Evolutionary conservation across 441 rosid genomes (phyloP), one percentile per base, ranked within the genome.

Genomic region (Biscutella laevigata): DNA sequence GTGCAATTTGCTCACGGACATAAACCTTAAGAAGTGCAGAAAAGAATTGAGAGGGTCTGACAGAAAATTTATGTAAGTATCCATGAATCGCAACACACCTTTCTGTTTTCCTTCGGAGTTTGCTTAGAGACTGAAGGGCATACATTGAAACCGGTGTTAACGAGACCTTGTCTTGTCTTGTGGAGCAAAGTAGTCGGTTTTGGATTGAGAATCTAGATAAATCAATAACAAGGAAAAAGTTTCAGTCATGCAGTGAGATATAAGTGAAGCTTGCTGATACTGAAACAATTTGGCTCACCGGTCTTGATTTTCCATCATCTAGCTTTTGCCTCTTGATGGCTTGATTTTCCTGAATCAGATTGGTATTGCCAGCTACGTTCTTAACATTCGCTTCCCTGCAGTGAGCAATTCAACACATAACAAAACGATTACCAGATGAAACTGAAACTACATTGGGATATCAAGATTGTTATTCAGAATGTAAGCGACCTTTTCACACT

Each of bases 281-380:
- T 21, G 19, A 24, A 57, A 35, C 15, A 29, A 30, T 27, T 36
- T 34, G 26, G 25, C 30, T 61, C 59, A 92, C 99, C 88, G 81
- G 88, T 86, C 95, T 86, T 21, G 95, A 73, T 56, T 44, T 78
- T 59, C 97, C 99, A 50, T 75, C 95, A 4, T 88, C 99, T 40
- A 92, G 81, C 85, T 88, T 92, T 79, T 92, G 97, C 57, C 85
- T 74, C 70, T 88, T 92, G 53, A 92, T 77, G 17, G 97, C 95
- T 76, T 84, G 99, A 68, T 86, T 86, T 59, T 92, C 97, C 61
- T 82, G 88, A 67, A 70, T 80, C 54, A 88, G 67, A 66, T 38
- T 71, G 53, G 78, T 68, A 53, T 84, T 73, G 38, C 68, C 79
- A 32, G 72, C 57, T 14, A 48, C 14, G 13, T 56, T 55, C 47